phyloP scores from a whole-genome alignment of 2,329 filamentous ascomycete species.

The Penicillium sp. region DNA sequence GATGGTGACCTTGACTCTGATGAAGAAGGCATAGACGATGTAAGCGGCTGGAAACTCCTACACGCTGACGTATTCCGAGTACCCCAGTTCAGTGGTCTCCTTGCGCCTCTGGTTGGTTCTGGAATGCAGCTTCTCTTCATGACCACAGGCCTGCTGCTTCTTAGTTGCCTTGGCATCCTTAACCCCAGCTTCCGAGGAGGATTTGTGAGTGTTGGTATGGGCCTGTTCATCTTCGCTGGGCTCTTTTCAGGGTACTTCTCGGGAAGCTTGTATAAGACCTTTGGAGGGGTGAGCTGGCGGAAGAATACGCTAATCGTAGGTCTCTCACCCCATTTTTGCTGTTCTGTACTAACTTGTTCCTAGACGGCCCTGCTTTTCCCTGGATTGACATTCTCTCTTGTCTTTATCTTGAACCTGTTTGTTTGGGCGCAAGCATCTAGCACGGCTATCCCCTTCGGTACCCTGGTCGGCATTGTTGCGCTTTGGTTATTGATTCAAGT shows the following conservation, averaged over 20 bases:
- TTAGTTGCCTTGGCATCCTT: conserved; percentile 76
- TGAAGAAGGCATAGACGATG: conserved; percentile 76
- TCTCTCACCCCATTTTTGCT: neutral
- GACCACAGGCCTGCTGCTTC: conserved; percentile 70
- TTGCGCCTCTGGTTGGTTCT: conserved; percentile 82
- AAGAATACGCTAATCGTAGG: conserved; percentile 72
- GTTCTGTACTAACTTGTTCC: conserved; percentile 18
- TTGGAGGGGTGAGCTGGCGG: conserved; percentile 74
- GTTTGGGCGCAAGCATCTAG: conserved; percentile 90
- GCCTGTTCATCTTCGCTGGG: conserved; percentile 82
- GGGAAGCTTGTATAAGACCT: conserved; percentile 79
- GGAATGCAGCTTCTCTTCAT: conserved; percentile 88
- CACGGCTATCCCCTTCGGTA: conserved; percentile 83
- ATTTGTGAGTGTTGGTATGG: conserved; percentile 82
- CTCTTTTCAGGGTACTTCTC: conserved; percentile 89
- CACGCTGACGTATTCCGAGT: conserved; percentile 87
- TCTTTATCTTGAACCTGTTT: conserved; percentile 84
- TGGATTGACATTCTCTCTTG: conserved; percentile 72
- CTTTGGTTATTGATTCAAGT: conserved; percentile 88
- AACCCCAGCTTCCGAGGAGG: conserved; percentile 91
- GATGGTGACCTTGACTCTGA: conserved; percentile 66
- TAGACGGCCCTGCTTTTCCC: conserved; percentile 77
- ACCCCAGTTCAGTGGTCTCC: conserved; percentile 70
- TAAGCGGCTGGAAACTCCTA: conserved; percentile 85
- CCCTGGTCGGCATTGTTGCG: conserved; percentile 71